Percentiles rank a stretch among this genome's conserved stretches.
phyloP scores from a whole-genome alignment of 805 yeast genomes.

The Suhomyces faveliae region DNA sequence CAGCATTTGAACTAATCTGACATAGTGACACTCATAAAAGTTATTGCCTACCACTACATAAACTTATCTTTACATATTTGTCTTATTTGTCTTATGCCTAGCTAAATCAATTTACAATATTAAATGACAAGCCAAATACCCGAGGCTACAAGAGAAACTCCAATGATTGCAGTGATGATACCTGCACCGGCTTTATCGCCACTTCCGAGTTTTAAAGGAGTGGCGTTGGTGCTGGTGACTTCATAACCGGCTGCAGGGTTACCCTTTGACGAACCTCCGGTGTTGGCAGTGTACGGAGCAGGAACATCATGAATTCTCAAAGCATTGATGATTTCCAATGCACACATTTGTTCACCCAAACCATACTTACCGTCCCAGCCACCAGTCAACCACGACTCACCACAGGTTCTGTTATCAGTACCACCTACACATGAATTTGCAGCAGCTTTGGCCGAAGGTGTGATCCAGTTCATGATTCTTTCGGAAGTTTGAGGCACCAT shows the following conservation, averaged over 20 bases:
- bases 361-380: conserved; percentile 68
- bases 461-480: conserved; percentile 45
- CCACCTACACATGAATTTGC: conserved; percentile 77
- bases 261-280: conserved; percentile 73
- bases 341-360: conserved; percentile 76
- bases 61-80: too few species aligned
- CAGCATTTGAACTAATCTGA: too few species aligned
- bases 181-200: conserved; percentile 78
- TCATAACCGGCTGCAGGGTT: conserved; percentile 66
- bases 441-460: conserved; percentile 42
- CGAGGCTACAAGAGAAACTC: conserved; percentile 53
- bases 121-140: conserved; percentile 78
- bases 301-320: conserved; percentile 40
- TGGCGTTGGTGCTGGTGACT: conserved; percentile 35
- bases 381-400: conserved; percentile 57
- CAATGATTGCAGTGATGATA: conserved; percentile 67
- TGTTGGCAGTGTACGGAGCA: conserved; percentile 58
- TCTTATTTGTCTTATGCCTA: too few species aligned
- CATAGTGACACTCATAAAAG: too few species aligned
- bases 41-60: too few species aligned
- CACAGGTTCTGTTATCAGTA: conserved; percentile 80
- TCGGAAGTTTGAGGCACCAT: conserved; percentile 61
- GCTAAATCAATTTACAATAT: not conserved
- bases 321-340: conserved; percentile 62
- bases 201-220: conserved; percentile 11